These are phyloP conservation scores for Pterocarpus macrocarpus DNA, from an alignment of 306 rosid species.

Conservation along the genomic window DNA sequence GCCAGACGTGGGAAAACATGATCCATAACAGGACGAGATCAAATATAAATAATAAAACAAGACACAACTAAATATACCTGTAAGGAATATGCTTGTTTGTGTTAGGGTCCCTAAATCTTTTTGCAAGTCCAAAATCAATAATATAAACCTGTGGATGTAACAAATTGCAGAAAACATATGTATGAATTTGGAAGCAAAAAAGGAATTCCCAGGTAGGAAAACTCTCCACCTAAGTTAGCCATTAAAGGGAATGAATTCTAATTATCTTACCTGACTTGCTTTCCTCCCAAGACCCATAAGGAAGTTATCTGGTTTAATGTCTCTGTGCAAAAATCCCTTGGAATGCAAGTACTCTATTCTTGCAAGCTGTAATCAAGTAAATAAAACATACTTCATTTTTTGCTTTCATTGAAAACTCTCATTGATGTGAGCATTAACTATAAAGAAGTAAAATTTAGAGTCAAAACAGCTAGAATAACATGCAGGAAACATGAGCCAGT, in stretches of 20 bases:
- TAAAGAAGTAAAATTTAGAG: slow-evolving; percentile 19
- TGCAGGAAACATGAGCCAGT: slow-evolving; percentile 22
- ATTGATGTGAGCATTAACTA: not conserved
- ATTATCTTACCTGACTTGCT: slow-evolving; percentile 78
- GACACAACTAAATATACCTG: slow-evolving; percentile 60
- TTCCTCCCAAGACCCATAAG: slow-evolving; percentile 96
- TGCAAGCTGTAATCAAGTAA: slow-evolving; percentile 59
- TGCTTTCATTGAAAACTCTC: slow-evolving; percentile 14
- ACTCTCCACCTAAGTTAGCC: slow-evolving; percentile 20
- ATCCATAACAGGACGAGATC: slow-evolving; percentile 34
- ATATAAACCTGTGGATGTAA: slow-evolving; percentile 65
- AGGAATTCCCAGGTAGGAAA: slow-evolving; percentile 31
- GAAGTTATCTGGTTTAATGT: slow-evolving; percentile 97
- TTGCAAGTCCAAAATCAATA: slow-evolving; percentile 91
- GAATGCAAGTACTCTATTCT: slow-evolving; percentile 75
- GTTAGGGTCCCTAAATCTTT: slow-evolving; percentile 72
- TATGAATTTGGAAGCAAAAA: slow-evolving; percentile 29
- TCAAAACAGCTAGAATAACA: slow-evolving; percentile 32
- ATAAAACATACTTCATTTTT: slow-evolving; percentile 35
- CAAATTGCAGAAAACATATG: slow-evolving; percentile 35
- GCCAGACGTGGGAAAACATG: slow-evolving; percentile 27
- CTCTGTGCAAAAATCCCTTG: slow-evolving; percentile 90
- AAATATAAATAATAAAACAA: slow-evolving; percentile 31
- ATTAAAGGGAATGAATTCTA: slow-evolving; percentile 27
- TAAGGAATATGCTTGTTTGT: slow-evolving; percentile 79